Evolutionary conservation across 768 basidiomycete species (phyloP), one percentile per base, ranked within the genome.

Genomic region (Cantharellus anzutake): DNA sequence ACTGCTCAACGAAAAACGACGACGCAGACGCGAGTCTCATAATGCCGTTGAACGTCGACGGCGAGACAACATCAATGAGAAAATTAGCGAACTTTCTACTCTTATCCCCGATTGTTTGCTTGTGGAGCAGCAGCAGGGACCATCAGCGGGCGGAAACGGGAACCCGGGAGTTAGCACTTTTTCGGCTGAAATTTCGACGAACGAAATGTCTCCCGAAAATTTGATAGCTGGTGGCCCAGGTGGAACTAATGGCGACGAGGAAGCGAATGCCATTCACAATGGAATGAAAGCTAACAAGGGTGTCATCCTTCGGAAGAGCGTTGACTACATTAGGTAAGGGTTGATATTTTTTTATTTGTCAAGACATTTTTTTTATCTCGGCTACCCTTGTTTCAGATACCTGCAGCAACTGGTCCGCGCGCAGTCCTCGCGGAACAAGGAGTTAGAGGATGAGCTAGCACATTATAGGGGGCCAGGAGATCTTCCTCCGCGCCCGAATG

Each of bases 1-100:
- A 16, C 69, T 86, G 4, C 82, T 83, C n/a, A 80, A 78, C 63
- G 91, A 94, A 71, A 93, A 93, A 69, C 73, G 90, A 2, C 72
- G 88, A 2, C 73, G 87, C 41, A 72, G 91, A 56, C 71, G 91
- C 61, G 91, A 93, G 70, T 83, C 81, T 4, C 91, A 96, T 68
- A 96, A 96, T 65, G 89, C 89, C 2, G 91, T 96, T 64, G 91
- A 96, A 73, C 74, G 91, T 16, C 71, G 91, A 37, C 67, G 91
- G 61, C 70, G 91, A 55, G 91, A 96, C 67, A 93, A 92, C 69
- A 96, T 96, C 69, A 96, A 96, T 70, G 91, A 96, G 72, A 88
- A 90, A 70, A 96, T 96, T 65, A 78, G 79, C 42, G 91, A 96
- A 69, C 78, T 96, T 1, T 85, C 91, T 20, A 84, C 84, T 29